phyloP scores from a whole-genome alignment of 345 rosid genomes.

The Eutrema heterophyllum region DNA sequence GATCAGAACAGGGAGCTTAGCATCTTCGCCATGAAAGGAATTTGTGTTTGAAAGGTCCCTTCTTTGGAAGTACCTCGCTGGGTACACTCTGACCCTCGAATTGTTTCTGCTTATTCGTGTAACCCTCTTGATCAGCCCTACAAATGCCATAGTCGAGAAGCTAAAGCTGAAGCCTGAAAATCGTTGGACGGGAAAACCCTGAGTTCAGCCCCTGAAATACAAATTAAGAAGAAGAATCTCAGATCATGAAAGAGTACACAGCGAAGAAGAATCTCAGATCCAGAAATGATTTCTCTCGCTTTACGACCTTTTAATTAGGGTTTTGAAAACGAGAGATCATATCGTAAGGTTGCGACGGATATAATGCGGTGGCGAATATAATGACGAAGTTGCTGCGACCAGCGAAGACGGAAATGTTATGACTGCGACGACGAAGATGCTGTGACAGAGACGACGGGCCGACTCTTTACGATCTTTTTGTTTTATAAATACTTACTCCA shows the following conservation, averaged over 20 bases:
- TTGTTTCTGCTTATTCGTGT: constrained; percentile 27
- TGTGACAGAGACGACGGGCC: too few species aligned
- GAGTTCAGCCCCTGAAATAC: neutral
- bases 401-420: too few species aligned
- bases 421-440: too few species aligned
- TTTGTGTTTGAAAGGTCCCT: constrained; percentile 36
- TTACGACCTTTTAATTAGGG: neutral
- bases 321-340: neutral
- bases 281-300: neutral
- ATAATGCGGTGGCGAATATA: neutral
- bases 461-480: too few species aligned
- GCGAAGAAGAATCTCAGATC: too few species aligned
- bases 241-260: neutral
- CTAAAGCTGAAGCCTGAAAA: neutral
- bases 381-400: too few species aligned
- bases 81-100: constrained; percentile 30
- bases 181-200: neutral
- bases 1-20: constrained; percentile 71
- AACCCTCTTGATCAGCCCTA: constrained; percentile 43
- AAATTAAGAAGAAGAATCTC: neutral
- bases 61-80: constrained; percentile 27
- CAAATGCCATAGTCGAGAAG: constrained; percentile 38
- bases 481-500: too few species aligned
- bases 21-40: constrained; percentile 22
- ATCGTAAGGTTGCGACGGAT: neutral